Evolutionary conservation across 2,329 filamentous ascomycete species (phyloP).

Genomic region (Neonectria coccinea): DNA sequence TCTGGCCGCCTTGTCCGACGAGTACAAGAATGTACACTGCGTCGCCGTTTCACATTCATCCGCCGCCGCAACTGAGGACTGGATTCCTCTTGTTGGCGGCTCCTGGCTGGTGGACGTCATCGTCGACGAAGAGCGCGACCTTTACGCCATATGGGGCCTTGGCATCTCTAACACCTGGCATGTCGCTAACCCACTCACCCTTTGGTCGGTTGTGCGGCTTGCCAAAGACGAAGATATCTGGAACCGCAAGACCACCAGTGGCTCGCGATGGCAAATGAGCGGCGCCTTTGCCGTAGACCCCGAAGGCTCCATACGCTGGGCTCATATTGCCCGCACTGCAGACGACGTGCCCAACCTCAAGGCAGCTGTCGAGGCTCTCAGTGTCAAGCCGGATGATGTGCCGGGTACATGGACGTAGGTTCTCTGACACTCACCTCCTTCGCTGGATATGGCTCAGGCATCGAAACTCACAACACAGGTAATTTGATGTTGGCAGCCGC

Average conservation of each 20-base stretch:
- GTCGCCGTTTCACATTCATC: conserved; percentile 73
- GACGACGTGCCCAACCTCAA: conserved; percentile 49
- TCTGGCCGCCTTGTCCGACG: conserved; percentile 64
- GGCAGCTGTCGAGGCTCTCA: conserved; percentile 45
- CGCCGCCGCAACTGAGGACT: conserved; percentile 64
- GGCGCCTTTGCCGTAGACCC: conserved; percentile 68
- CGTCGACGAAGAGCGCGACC: conserved; percentile 68
- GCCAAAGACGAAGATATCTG: conserved; percentile 73
- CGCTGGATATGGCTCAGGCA: not conserved
- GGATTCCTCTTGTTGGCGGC: conserved; percentile 68
- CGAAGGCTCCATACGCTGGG: conserved; percentile 48
- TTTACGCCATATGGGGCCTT: conserved; percentile 75
- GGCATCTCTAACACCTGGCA: conserved; percentile 72
- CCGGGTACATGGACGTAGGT: not conserved
- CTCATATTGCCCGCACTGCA: conserved; percentile 47
- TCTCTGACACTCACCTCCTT: not conserved
- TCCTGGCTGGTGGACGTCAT: conserved; percentile 69
- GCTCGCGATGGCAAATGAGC: conserved; percentile 75
- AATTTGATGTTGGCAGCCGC: not conserved
- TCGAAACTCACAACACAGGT: too few species aligned
- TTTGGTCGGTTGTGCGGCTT: conserved; percentile 69
- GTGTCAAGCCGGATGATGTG: conserved; percentile 26
- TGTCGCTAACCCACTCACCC: conserved; percentile 67
- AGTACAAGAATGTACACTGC: conserved; percentile 64
- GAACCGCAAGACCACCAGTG: conserved; percentile 73